Evolutionary conservation across 768 basidiomycete species (phyloP), one percentile per base, ranked within the genome.

Genomic region (Amanita molliuscula): DNA sequence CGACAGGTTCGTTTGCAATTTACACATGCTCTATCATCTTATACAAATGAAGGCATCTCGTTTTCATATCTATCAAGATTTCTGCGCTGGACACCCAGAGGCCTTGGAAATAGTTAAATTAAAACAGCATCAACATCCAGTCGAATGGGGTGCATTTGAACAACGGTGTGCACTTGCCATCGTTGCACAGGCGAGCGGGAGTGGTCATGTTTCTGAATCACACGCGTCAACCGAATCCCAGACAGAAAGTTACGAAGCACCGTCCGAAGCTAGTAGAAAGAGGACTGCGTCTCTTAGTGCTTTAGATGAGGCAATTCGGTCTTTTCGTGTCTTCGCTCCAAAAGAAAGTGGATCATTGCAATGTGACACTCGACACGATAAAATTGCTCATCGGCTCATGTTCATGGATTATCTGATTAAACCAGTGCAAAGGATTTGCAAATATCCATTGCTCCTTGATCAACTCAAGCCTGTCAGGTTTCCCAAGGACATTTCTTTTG

Each of bases 351-450:
- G 59, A 5, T 47, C 59, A 6, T 56, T 57, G 44, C 57, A 62
- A 20, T 26, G 55, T 5, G 61, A 56, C 28, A 40, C 52, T 16
- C 57, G 62, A 16, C 65, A 55, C 61, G 61, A 61, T 50, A 69
- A 61, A 51, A 55, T 59, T 41, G 57, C 58, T 4, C 63, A 68
- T 10, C 76, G 77, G 18, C 75, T 88, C 33, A 73, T 74, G 51
- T 81, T 88, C 63, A 68, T 79, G 56, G 95, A 98, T 67, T 93
- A 93, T 61, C 76, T 97, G 68, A 97, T 99, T 68, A 92, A 92
- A 65, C 95, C 95, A n/a, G 77, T 97, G 13, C 95, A 99, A 65
- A 74, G 93, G 45, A 85, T 99, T 44, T 97, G 94, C 76, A 88
- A 84, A 57, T 99, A 99, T 61, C 91, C 93, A 15, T 75, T 98